Evolutionary conservation across 225 moss, liverwort and hornwort species (phyloP).

Genomic region (Polytrichum commune): DNA sequence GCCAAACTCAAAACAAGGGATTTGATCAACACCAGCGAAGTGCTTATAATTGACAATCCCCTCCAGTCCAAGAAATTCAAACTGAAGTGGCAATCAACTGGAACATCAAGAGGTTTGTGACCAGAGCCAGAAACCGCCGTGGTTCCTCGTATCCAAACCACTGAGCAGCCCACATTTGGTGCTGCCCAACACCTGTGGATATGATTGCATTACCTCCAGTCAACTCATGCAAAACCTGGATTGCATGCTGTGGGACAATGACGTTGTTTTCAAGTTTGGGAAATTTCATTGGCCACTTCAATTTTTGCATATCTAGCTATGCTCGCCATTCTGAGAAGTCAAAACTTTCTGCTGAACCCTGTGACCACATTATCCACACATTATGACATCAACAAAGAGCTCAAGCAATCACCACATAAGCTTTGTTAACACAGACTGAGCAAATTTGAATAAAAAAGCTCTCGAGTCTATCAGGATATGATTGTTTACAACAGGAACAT

Average conservation of each 20-base stretch:
- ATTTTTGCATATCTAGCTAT: conserved; percentile 68
- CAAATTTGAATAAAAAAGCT: no score
- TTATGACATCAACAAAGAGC: not conserved
- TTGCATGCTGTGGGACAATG: conserved; percentile 84
- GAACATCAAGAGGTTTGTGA: not conserved
- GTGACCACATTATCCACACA: not conserved
- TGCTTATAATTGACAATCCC: not conserved
- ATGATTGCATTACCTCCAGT: conserved; percentile 90
- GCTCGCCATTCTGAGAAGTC: conserved; percentile 74
- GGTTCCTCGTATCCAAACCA: conserved; percentile 86
- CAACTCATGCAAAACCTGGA: conserved; percentile 77
- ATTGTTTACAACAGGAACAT: no score
- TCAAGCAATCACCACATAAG: not conserved
- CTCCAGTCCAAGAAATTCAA: not conserved
- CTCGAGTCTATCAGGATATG: no score
- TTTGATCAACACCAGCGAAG: not conserved
- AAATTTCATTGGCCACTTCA: conserved; percentile 70
- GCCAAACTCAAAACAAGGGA: not conserved
- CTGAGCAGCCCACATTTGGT: conserved; percentile 99
- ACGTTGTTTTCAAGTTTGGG: conserved; percentile 57
- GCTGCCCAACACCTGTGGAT: conserved; percentile 98
- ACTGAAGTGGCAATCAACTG: not conserved
- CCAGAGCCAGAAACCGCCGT: no score
- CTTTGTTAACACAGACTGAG: no score
- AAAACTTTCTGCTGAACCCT: conserved; percentile 40